Evolutionary conservation across 768 basidiomycete species (phyloP), one percentile per base, ranked within the genome.

Genomic region (Xerocomellus chrysenteron): DNA sequence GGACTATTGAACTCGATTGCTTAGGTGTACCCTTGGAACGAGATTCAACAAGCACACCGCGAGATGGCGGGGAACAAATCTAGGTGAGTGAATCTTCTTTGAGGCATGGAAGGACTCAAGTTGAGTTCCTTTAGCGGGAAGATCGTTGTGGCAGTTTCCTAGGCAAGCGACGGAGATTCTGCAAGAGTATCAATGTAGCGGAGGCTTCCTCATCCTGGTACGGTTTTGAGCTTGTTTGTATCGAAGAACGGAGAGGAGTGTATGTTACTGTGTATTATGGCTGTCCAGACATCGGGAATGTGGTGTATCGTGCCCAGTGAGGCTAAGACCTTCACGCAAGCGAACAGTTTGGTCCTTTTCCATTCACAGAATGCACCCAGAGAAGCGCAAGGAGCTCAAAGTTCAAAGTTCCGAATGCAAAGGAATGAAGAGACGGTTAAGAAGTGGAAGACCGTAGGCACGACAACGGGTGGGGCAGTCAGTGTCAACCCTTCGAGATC

Each of bases 51-150:
- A 32, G 94, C 93, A 2, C 92, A 93, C 59, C 77, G 79, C 57
- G 91, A 91, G 73, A 94, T 98, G 88, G 85, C 89, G 68, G 83
- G 76, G 55, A 88, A 93, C 65, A 80, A 76, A 71, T 87, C 82
- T 61, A 78, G 73, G 72, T 68, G 50, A 68, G 76, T 47, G 40
- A 37, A 50, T 50, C 50, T 52, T 52, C 3, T 32, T 28, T 44
- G 56, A 52, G 1, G 44, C 41, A 51, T 37, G 24, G 45, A 55
- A 30, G 24, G 17, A 24, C 24, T 28, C 17, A 37, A 47, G 13
- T 24, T 50, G 43, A 50, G 16, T 26, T 47, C 55, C 52, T 26
- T 21, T 40, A 74, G 74, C 14, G 73, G 73, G 47, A 74, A 74
- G 59, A 69, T 75, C 30, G 53, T 74, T 36, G 67, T 60, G 19